Conservation (phyloP, 179 eudicot genomes). For the Drosera spatulata region DNA sequence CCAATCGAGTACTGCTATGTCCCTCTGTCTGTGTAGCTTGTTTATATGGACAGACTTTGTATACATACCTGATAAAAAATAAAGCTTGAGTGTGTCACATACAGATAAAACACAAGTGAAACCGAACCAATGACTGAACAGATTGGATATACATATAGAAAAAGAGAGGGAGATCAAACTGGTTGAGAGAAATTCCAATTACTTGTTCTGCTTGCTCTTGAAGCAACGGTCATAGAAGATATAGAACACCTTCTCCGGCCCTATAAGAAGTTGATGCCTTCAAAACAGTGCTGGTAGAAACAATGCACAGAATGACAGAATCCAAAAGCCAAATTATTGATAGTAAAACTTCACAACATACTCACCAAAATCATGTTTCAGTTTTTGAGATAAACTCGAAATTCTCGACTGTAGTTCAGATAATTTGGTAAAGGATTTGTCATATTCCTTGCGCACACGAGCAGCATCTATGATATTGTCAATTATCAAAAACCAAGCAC, state of each 20-base stretch:
- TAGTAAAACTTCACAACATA: background rate
- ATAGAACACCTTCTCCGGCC: slow-evolving; percentile 85
- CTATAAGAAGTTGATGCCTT: slow-evolving; percentile 28
- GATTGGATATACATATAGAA: background rate
- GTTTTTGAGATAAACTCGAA: slow-evolving; percentile 74
- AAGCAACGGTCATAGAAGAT: slow-evolving; percentile 85
- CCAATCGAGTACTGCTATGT: slow-evolving; percentile 80
- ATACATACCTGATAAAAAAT: slow-evolving; percentile 57
- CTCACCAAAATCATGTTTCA: slow-evolving; percentile 86
- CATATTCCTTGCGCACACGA: slow-evolving; percentile 85
- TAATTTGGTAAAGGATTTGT: slow-evolving; percentile 68
- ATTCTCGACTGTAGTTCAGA: slow-evolving; percentile 89
- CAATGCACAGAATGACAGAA: background rate
- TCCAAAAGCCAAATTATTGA: background rate
- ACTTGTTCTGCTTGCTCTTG: slow-evolving; percentile 91
- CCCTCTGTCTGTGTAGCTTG: slow-evolving; percentile 95
- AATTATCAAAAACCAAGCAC: too few species aligned
- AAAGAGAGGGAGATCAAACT: too few species aligned
- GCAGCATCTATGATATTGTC: slow-evolving; percentile 52
- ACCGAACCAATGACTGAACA: background rate
- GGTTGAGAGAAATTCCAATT: background rate
- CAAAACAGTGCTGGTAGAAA: background rate
- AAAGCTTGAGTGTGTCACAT: slow-evolving; percentile 2
- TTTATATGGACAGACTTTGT: slow-evolving; percentile 91
- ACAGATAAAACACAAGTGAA: background rate